Percentiles rank a stretch among this genome's conserved stretches.
Conservation (phyloP, 164 flowering plant species). For the Vitis labrusca region DNA sequence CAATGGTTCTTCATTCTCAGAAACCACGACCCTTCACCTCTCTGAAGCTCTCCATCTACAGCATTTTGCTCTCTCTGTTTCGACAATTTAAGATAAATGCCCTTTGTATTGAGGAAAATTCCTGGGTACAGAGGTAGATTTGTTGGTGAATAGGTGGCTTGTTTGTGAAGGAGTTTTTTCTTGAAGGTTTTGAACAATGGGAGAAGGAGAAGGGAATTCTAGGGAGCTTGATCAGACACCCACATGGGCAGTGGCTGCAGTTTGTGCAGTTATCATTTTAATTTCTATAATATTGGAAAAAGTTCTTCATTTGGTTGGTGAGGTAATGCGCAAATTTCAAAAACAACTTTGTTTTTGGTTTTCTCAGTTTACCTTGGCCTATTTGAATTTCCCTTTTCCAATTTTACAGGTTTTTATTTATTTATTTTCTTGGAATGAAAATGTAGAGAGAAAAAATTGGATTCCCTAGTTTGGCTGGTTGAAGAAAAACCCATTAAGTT, state of each 20-base stretch:
- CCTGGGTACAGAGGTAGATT: not conserved
- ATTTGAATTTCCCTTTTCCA: not conserved
- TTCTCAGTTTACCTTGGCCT: not conserved
- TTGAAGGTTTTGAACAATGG: conserved; percentile 30
- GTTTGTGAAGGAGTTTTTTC: not conserved
- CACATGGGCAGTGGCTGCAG: conserved; percentile 68
- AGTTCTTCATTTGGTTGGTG: conserved; percentile 43
- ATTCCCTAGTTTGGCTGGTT: no score
- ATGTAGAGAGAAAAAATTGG: no score
- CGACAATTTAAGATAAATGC: not conserved
- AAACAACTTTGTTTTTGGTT: no score
- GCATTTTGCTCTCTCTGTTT: not conserved
- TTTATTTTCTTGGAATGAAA: no score
- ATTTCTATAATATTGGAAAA: conserved; percentile 55
- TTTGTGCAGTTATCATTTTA: conserved; percentile 48
- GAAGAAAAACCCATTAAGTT: no score
- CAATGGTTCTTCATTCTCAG: not conserved
- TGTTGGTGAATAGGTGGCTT: not conserved
- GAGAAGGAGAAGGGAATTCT: conserved; percentile 23
- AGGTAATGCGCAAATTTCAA: conserved; percentile 21
- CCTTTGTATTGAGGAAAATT: not conserved
- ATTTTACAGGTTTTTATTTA: no score
- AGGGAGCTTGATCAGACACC: conserved; percentile 67
- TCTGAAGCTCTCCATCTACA: no score
- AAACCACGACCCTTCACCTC: no score